phyloP scores from a whole-genome alignment of 805 yeast genomes.

The Lachancea lanzarotensis region DNA sequence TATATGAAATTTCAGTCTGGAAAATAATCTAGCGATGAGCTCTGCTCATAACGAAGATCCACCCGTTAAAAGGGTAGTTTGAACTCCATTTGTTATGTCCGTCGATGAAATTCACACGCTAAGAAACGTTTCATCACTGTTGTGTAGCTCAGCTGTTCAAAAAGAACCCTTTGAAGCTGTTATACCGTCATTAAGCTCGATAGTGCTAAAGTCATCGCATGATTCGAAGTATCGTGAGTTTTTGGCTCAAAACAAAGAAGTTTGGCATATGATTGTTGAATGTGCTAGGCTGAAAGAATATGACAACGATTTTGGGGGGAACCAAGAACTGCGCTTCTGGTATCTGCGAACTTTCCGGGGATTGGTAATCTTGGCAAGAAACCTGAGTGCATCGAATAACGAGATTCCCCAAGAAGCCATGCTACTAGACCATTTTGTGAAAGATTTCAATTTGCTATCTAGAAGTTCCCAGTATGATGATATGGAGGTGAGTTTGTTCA shows the following conservation, averaged over 20 bases:
- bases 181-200: constrained; percentile 12
- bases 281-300: neutral
- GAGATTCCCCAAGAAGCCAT: constrained; percentile 23
- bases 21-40: neutral
- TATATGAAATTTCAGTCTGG: too few relatives aligned
- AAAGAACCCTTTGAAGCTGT: neutral
- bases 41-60: neutral
- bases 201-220: constrained; percentile 22
- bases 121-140: neutral
- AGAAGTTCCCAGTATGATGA: constrained; percentile 13
- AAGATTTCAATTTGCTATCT: constrained; percentile 1
- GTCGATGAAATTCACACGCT: neutral
- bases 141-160: neutral
- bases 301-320: constrained; percentile 3
- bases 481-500: constrained; percentile 19
- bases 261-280: constrained; percentile 24
- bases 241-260: constrained; percentile 19
- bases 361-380: constrained; percentile 42
- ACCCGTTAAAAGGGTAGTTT: neutral
- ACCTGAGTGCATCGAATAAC: constrained; percentile 35
- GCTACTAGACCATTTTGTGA: constrained; percentile 2
- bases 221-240: constrained; percentile 24
- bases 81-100: neutral
- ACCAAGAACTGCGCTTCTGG: constrained; percentile 10
- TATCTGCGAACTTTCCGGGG: constrained; percentile 41